Conservation (phyloP, 2,329 filamentous ascomycete species). For the Botrytis aclada region DNA sequence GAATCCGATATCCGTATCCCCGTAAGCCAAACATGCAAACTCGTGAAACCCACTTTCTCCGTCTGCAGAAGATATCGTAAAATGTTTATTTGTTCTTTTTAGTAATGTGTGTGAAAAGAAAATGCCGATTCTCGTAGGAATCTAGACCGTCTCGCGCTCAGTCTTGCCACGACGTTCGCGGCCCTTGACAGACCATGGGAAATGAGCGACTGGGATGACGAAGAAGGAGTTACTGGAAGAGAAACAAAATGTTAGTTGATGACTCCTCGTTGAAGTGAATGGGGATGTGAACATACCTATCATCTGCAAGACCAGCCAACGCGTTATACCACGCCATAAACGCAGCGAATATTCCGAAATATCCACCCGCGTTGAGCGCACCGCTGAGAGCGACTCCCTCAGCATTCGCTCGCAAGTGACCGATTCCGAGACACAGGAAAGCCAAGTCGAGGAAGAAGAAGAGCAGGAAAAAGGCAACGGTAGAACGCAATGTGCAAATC, state of each 20-base stretch:
- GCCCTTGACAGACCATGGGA: constrained; percentile 87
- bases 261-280: no score
- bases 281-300: constrained; percentile 47
- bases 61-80: background rate
- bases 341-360: constrained; percentile 76
- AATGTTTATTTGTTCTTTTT: background rate
- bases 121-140: background rate
- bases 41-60: background rate
- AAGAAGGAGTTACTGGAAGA: constrained; percentile 75
- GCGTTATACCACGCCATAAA: constrained; percentile 89
- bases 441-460: constrained; percentile 58
- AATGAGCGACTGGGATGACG: constrained; percentile 86
- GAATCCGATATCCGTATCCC: background rate
- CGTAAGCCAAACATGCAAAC: background rate
- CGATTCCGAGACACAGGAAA: constrained; percentile 55
- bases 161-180: constrained; percentile 56
- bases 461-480: constrained; percentile 57
- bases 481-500: constrained; percentile 54
- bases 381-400: constrained; percentile 41
- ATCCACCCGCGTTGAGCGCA: constrained; percentile 66
- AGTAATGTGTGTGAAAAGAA: background rate
- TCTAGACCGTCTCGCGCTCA: constrained; percentile 38
- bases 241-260: constrained; percentile 37
- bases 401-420: constrained; percentile 26
- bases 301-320: constrained; percentile 75